Base-by-base conservation (phyloP, 306 rosid species). In the Biancaea sappan region DNA sequence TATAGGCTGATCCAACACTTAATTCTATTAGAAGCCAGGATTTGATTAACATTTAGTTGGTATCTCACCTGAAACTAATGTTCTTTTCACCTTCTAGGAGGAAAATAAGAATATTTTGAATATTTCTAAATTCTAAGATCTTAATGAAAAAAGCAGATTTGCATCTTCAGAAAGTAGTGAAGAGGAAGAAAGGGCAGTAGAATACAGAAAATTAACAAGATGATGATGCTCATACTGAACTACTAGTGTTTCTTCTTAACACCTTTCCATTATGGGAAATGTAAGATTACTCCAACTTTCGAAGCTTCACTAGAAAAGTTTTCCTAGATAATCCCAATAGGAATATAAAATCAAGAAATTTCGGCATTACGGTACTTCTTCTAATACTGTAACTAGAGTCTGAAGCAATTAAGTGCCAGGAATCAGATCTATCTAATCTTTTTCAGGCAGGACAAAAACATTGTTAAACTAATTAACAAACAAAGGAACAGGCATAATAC, bases 381-480 rank as follows among this genome's bases (percentile, higher is more conserved):
- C 31, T 53, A 25, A 12, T 5, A 54, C 61, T 24, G 63, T 22
- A 29, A 58, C 40, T 29, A 14, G 22, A 58, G 22, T 15, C 19
- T 2, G 32, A 56, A 28, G 64, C 22, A 6, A 4, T 14, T 15
- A 14, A 21, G 38, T 14, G 64, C 38, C 28, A 5, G 13, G 64
- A 43, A 38, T 66, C 67, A 66, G 14, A 66, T 56, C 41, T 31
- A 58, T 24, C 47, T 35, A 54, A 16, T 3, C 26, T 38, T n/a
- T 48, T 19, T 21, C 19, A 2, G 4, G 41, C 4, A 5, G 25
- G 52, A 59, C 40, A 60, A 19, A 31, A 16, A 26, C 65, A 28
- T 28, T 18, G 16, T n/a, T 32, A 70, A 34, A 71, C 51, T 48
- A 28, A 64, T 63, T 53, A 63, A 71, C 7, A 43, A 62, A 62